Evolutionary conservation across 495 filamentous ascomycete species (phyloP).

Genomic region (Daldinia decipiens): DNA sequence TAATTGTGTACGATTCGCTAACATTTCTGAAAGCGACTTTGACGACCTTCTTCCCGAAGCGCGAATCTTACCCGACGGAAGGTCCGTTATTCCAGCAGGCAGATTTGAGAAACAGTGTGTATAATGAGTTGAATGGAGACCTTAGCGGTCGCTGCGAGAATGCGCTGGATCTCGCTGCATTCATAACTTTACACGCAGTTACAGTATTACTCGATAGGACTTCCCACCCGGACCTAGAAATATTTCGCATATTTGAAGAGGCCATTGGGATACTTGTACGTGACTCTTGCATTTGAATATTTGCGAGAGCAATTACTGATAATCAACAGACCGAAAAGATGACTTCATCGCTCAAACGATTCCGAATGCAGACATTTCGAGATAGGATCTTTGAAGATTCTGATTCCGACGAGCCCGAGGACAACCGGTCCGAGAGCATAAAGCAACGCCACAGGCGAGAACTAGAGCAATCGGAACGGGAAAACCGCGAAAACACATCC

Average conservation of each 20-base stretch:
- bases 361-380: constrained; percentile 62
- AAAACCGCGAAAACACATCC: constrained; percentile 71
- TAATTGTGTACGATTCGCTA: background rate
- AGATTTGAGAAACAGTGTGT: constrained; percentile 71
- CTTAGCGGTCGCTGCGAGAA: constrained; percentile 71
- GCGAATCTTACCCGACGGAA: constrained; percentile 59
- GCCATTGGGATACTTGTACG: constrained; percentile 70
- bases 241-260: constrained; percentile 74
- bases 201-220: constrained; percentile 69
- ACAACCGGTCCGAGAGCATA: constrained; percentile 56
- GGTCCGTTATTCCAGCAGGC: constrained; percentile 69
- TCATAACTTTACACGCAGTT: constrained; percentile 70
- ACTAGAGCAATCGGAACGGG: constrained; percentile 57
- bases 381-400: constrained; percentile 57
- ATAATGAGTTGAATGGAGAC: constrained; percentile 75
- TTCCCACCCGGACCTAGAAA: constrained; percentile 68
- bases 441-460: constrained; percentile 64
- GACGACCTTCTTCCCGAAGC: constrained; percentile 67
- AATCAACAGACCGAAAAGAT: constrained; percentile 66
- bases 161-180: constrained; percentile 68
- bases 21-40: constrained; percentile 53
- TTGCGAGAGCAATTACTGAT: constrained; percentile 3
- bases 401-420: constrained; percentile 60
- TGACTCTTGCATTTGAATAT: background rate
- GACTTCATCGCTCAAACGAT: constrained; percentile 70